These are phyloP conservation scores for Suillus lakei DNA, from an alignment of 768 basidiomycete species.

Conservation along the genomic window DNA sequence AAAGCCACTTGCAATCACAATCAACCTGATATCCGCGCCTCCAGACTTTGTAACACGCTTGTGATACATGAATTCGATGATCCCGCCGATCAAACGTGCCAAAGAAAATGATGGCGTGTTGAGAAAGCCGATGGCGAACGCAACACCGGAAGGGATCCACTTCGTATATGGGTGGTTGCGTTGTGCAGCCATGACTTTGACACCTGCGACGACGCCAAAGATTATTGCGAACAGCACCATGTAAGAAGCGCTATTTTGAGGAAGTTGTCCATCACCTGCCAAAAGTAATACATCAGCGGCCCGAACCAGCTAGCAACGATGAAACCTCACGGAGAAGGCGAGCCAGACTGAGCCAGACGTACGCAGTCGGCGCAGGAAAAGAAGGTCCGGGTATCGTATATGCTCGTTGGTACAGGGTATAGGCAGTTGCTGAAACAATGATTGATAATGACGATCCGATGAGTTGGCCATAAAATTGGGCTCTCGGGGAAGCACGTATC, in stretches of 20 bases:
- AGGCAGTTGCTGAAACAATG: slow-evolving; percentile 86
- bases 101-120: slow-evolving; percentile 96
- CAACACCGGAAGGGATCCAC: slow-evolving; percentile 91
- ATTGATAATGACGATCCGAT: slow-evolving; percentile 91
- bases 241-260: slow-evolving; percentile 71
- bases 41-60: slow-evolving; percentile 52
- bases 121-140: slow-evolving; percentile 94
- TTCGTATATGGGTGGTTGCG: slow-evolving; percentile 59
- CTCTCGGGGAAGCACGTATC: slow-evolving; percentile 88
- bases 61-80: slow-evolving; percentile 75
- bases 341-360: slow-evolving; percentile 87
- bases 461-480: slow-evolving; percentile 93
- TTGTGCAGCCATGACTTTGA: slow-evolving; percentile 64
- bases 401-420: slow-evolving; percentile 82
- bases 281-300: slow-evolving; percentile 12
- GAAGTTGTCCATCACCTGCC: slow-evolving; percentile 82
- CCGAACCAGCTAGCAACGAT: not conserved
- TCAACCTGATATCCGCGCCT: slow-evolving; percentile 68
- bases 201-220: slow-evolving; percentile 68
- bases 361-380: slow-evolving; percentile 96
- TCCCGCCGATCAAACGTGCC: slow-evolving; percentile 87
- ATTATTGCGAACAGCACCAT: slow-evolving; percentile 80
- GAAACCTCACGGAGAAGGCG: slow-evolving; percentile 67
- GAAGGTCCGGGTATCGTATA: slow-evolving; percentile 91
- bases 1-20: slow-evolving; percentile 93